Percentiles rank a stretch among this genome's conserved stretches.
Conservation (phyloP, 2,329 filamentous ascomycete species). For the Aphanoascus verrucosus region DNA sequence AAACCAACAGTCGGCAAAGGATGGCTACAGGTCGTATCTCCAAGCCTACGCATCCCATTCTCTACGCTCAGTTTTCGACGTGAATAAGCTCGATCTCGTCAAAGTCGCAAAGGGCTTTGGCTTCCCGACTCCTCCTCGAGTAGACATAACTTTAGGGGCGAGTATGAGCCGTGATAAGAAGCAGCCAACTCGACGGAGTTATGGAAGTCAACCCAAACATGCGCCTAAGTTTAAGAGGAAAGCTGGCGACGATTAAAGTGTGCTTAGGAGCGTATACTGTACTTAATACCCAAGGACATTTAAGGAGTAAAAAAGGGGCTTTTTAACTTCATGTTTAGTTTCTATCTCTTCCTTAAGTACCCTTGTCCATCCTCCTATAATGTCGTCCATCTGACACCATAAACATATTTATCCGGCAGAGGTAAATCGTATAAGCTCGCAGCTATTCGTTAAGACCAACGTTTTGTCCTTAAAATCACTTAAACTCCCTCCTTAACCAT, state of each 20-base stretch:
- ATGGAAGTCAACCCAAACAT: conserved; percentile 69
- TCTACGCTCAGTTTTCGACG: conserved; percentile 71
- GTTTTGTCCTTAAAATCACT: too few relatives aligned
- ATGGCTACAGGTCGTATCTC: conserved; percentile 77
- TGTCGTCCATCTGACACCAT: too few relatives aligned
- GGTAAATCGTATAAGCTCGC: too few relatives aligned
- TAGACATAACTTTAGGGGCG: conserved; percentile 67
- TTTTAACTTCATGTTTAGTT: too few relatives aligned
- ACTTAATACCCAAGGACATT: neutral
- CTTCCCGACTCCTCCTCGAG: conserved; percentile 63
- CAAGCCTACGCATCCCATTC: conserved; percentile 88
- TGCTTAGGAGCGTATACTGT: neutral
- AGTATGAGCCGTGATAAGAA: conserved; percentile 67
- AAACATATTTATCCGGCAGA: too few relatives aligned
- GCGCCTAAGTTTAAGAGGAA: conserved; percentile 46
- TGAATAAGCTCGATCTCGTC: conserved; percentile 68
- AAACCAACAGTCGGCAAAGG: conserved; percentile 47
- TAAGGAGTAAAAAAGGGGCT: neutral
- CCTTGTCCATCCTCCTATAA: too few relatives aligned
- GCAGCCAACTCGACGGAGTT: conserved; percentile 54
- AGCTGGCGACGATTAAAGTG: conserved; percentile 21
- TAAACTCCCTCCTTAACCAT: too few relatives aligned
- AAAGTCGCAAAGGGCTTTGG: conserved; percentile 80
- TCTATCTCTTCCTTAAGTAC: too few relatives aligned
- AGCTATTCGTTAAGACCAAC: too few relatives aligned